phyloP scores from a whole-genome alignment of 805 yeast species.

The Sporopachydermia quercuum region DNA sequence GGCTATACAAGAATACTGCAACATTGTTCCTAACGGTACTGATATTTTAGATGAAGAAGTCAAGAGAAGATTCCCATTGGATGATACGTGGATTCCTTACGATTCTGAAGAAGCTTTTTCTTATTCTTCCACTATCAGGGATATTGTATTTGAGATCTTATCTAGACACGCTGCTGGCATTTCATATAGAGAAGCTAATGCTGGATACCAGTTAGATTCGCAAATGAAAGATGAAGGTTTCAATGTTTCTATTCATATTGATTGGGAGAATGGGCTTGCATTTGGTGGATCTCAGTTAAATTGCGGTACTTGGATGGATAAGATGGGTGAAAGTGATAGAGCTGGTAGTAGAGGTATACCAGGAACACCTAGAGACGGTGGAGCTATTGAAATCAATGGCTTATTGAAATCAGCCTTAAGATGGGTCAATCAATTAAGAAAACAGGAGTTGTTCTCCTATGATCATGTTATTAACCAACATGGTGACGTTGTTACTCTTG shows the following conservation, averaged over 20 bases:
- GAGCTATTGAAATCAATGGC: slow-evolving; percentile 87
- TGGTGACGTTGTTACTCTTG: slow-evolving; percentile 41
- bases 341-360: slow-evolving; percentile 88
- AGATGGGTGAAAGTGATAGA: slow-evolving; percentile 86
- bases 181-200: slow-evolving; percentile 84
- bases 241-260: slow-evolving; percentile 65
- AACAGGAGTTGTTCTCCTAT: slow-evolving; percentile 40
- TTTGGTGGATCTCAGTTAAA: slow-evolving; percentile 87
- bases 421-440: slow-evolving; percentile 51
- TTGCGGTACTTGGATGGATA: slow-evolving; percentile 99
- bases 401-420: slow-evolving; percentile 70
- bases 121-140: slow-evolving; percentile 54
- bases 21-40: slow-evolving; percentile 52
- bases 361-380: slow-evolving; percentile 97
- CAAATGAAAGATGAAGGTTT: slow-evolving; percentile 92
- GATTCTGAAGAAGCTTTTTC: slow-evolving; percentile 68
- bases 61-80: slow-evolving; percentile 74
- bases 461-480: slow-evolving; percentile 40
- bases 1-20: slow-evolving; percentile 71
- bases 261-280: slow-evolving; percentile 79
- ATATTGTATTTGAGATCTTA: slow-evolving; percentile 68
- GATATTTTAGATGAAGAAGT: slow-evolving; percentile 56
- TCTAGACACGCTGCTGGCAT: slow-evolving; percentile 84
- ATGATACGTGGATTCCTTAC: slow-evolving; percentile 59
- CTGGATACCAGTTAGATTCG: slow-evolving; percentile 75